Evolutionary conservation across 352 stramenopile species (phyloP), one percentile per base, ranked within the genome.

Genomic region (Saprolegnia parasitica): DNA sequence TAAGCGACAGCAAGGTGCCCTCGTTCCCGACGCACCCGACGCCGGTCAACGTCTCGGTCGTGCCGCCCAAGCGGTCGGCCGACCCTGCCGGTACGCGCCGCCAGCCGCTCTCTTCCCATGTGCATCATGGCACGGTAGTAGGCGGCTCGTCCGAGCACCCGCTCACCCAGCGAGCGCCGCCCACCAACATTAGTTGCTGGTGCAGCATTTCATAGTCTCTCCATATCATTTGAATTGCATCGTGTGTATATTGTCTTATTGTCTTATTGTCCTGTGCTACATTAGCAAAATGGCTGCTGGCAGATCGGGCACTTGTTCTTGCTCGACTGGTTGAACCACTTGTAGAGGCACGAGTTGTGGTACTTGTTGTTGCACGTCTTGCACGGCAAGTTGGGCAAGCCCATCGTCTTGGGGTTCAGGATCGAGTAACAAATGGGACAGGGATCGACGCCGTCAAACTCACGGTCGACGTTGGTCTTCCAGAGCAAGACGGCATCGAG

Each of bases 271-370:
- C n/a, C 50, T 60, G 45, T 23, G 16, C 10, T 10, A 35, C 1
- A 55, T 77, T 79, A 92, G 45, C 80, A 85, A 73, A 95, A 97
- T 1, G 88, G 86, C 76, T 97, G 89, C 77, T 96, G 88, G 74
- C 90, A 97, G 73, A 97, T 93, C 62, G 90, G 89, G 62, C 90
- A 97, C 76, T 95, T 96, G 84, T 95, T 96, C 79, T 97, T 97
- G 78, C 88, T 87, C 65, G 87, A 96, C 71, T 96, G 91, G 77
- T 93, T 95, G 77, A 97, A 97, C 89, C 90, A 97, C 80, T 96
- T 96, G 87, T 97, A 96, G 35, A 97, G 78, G 73, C 90, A 97
- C 73, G 86, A 91, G 75, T 93, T 94, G 81, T 97, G 90, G 79
- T 96, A 97, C 78, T 93, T 95, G 82, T 96, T 97, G 63, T 76